Base-by-base conservation (phyloP, 352 stramenopile species). In the Phytophthora colocasiae region DNA sequence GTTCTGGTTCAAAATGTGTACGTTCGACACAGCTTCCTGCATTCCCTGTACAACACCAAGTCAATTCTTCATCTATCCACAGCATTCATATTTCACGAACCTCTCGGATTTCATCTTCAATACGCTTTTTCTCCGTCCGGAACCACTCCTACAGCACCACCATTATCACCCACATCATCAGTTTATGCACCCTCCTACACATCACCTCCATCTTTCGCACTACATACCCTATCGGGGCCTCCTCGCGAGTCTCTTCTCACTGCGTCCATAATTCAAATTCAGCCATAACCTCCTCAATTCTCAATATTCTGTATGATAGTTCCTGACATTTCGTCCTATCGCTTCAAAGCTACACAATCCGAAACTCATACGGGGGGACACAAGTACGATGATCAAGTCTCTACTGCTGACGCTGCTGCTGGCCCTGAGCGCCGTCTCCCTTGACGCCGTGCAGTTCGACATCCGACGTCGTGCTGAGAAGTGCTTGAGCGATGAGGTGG, bases 401-500 rank as follows among this genome's bases (percentile, higher is more conserved):
- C 40, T 39, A 58, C 45, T 69, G 40, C 40, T 78, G 65, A 45
- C 72, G 52, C 52, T 84, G 64, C 62, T 83, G 31, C 49, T 75
- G 29, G 63, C 65, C 1, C 41, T 82, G 22, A 57, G 63, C 50
- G 56, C 56, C 38, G 17, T 63, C 10, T 67, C 55, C 27, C 27
- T 71, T n/a, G 2, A 76, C 7, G 85, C 73, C 26, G 85, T 95
- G 63, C 85, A 94, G 63, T 96, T 96, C 55, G 86, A 95, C 63
- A 71, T 96, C 24, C 80, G 75, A 0, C 77, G 77, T 9, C 82
- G 72, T 48, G 59, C 69, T 2, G 83, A 96, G 55, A 96, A 96
- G 72, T 96, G 88, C 58, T 69, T 96, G 53, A 96, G 86, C 61
- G 88, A 96, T 46, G 86, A 96, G 45, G 83, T 96, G 46, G 81